phyloP scores from a whole-genome alignment of 2,329 filamentous ascomycete species.

The Penicillium digitatum region DNA sequence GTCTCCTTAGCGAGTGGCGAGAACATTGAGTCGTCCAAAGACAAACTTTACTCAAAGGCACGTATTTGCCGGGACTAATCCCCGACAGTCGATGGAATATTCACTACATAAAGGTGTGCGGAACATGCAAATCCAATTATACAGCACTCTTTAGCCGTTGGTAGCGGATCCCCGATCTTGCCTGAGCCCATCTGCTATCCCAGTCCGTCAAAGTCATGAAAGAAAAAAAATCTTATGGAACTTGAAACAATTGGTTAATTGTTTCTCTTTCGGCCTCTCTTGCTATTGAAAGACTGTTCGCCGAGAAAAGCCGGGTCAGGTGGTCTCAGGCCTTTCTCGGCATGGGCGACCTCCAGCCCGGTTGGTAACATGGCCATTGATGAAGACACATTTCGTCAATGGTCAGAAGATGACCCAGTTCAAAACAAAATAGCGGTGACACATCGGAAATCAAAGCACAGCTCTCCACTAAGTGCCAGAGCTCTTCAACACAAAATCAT shows the following conservation, averaged over 20 bases:
- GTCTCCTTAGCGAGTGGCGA: background rate
- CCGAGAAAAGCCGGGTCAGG: background rate
- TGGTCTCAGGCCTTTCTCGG: background rate
- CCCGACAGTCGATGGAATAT: background rate
- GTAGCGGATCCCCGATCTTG: background rate
- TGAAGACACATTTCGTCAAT: background rate
- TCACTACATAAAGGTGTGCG: background rate
- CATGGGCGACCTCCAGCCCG: background rate
- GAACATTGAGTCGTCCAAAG: background rate
- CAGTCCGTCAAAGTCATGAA: background rate
- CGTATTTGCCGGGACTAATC: background rate
- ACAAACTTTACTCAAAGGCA: background rate
- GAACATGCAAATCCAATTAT: background rate
- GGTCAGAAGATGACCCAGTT: constrained; percentile 10
- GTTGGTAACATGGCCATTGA: constrained; percentile 4
- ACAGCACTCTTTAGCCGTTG: background rate
- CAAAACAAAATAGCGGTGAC: constrained; percentile 4
- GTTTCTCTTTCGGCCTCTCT: constrained; percentile 1
- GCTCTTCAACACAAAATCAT: background rate
- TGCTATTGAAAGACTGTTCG: background rate
- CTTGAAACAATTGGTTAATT: background rate
- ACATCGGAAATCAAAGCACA: background rate
- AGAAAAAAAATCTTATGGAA: background rate
- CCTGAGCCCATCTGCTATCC: background rate
- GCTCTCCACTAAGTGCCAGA: background rate